phyloP scores from a whole-genome alignment of 768 basidiomycete genomes.

The Lactarius sanguifluus region DNA sequence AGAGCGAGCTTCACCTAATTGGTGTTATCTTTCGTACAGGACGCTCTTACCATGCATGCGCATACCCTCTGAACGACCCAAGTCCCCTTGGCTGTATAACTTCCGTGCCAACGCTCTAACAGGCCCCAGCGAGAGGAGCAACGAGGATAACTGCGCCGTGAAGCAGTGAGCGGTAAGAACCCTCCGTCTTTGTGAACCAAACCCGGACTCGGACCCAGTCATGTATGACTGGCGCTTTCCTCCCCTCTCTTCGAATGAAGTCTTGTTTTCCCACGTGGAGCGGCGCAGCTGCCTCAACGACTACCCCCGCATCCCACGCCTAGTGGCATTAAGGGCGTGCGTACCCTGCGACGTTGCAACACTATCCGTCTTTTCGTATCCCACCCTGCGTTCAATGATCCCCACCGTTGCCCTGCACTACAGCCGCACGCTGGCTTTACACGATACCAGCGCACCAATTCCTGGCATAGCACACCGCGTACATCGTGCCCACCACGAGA shows the following conservation, averaged over 20 bases:
- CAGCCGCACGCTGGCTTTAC: not conserved
- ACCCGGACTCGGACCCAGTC: not conserved
- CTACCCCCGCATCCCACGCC: not conserved
- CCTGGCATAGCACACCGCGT: not conserved
- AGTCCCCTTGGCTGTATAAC: not conserved
- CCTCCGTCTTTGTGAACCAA: not conserved
- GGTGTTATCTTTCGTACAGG: not conserved
- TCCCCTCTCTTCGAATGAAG: not conserved
- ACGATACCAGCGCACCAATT: not conserved
- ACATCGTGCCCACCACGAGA: not conserved
- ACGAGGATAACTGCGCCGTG: not conserved
- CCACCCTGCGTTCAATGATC: not conserved
- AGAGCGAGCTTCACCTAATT: slow-evolving; percentile 59
- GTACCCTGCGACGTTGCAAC: not conserved
- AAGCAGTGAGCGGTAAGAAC: too few species aligned
- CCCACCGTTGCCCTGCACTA: not conserved
- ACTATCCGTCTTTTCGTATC: not conserved
- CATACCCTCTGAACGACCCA: not conserved
- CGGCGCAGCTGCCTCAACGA: not conserved
- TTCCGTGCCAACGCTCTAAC: not conserved
- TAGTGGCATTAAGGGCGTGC: not conserved
- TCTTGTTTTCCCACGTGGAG: not conserved
- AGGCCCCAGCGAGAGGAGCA: not conserved
- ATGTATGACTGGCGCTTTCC: not conserved
- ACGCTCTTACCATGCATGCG: not conserved